Evolutionary conservation across 306 rosid species (phyloP).

Genomic region (Erythrophleum fordii): DNA sequence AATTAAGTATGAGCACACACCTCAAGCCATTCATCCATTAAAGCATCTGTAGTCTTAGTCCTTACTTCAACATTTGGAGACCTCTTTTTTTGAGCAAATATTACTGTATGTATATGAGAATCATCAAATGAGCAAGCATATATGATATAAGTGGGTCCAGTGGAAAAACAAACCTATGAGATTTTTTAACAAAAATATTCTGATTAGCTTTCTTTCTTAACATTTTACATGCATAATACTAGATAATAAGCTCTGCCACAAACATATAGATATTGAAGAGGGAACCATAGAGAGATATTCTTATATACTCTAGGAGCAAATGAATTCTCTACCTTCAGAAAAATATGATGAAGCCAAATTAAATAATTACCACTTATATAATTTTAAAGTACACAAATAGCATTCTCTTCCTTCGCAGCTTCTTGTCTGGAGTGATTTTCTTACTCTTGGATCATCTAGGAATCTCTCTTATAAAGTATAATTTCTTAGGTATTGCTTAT

Average conservation of each 20-base stretch:
- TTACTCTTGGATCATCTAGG: background rate
- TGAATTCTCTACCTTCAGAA: background rate
- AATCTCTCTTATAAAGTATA: background rate
- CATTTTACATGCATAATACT: background rate
- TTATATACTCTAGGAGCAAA: background rate
- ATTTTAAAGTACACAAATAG: background rate
- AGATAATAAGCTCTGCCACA: background rate
- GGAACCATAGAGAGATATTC: background rate
- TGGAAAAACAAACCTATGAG: background rate
- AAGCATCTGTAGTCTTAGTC: slow-evolving; percentile 74
- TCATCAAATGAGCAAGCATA: slow-evolving; percentile 15
- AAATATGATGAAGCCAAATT: background rate
- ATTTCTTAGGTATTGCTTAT: background rate
- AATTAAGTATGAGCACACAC: slow-evolving; percentile 48
- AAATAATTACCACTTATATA: background rate
- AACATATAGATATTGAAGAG: background rate
- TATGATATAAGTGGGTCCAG: slow-evolving; percentile 9
- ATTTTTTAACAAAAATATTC: background rate
- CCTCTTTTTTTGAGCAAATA: slow-evolving; percentile 77
- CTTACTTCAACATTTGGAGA: slow-evolving; percentile 94
- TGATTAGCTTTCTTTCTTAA: background rate
- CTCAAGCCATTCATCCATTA: slow-evolving; percentile 95
- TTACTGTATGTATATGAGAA: slow-evolving; percentile 18
- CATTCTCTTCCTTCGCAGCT: too few relatives aligned
- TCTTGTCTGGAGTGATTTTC: too few relatives aligned